Evolutionary conservation across 176 grass and related monocot genomes (phyloP).

Genomic region (Otatea glauca): DNA sequence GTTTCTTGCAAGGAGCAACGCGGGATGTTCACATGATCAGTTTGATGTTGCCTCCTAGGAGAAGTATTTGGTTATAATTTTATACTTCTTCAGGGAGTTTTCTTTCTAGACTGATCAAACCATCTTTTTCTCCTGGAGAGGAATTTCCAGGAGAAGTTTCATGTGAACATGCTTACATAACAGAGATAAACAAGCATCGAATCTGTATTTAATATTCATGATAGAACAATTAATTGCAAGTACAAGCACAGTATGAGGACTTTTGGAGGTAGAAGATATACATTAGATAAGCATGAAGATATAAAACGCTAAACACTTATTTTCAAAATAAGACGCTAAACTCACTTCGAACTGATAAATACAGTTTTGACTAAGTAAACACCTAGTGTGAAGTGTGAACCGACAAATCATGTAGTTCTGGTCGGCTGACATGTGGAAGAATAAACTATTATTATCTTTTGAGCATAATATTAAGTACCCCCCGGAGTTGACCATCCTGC

Average conservation of each 20-base stretch:
- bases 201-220: neutral
- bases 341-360: neutral
- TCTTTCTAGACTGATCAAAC: neutral
- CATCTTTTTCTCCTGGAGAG: neutral
- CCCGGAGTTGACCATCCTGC: neutral
- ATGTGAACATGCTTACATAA: neutral
- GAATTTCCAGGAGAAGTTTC: neutral
- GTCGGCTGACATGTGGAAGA: neutral
- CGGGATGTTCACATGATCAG: neutral
- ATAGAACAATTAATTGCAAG: neutral
- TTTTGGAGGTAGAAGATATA: neutral
- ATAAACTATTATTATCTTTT: neutral
- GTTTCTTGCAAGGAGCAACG: neutral
- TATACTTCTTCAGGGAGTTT: neutral
- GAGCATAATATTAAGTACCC: neutral
- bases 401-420: neutral
- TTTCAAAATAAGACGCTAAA: neutral
- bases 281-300: neutral
- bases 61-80: neutral
- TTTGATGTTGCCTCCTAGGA: neutral
- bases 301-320: neutral
- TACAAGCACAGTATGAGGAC: neutral
- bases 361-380: neutral
- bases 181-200: neutral
- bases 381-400: neutral